Percentiles rank a stretch among this genome's conserved stretches.
Evolutionary conservation across 371 early-diverging fungal species (phyloP).

Genomic region (Apophysomyces sp.): DNA sequence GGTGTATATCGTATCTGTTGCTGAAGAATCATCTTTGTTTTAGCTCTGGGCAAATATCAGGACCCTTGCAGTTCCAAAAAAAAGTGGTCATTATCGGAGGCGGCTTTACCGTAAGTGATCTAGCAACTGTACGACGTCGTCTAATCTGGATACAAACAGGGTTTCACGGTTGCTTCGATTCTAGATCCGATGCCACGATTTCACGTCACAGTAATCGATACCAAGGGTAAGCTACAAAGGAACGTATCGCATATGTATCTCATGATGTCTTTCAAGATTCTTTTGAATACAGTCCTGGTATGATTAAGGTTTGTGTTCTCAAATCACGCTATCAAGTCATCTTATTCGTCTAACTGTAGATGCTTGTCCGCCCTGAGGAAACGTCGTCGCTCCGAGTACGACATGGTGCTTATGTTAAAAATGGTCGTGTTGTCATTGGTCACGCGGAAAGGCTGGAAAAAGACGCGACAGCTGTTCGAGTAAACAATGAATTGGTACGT

Average conservation of each 20-base stretch:
- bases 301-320: conserved; percentile 20
- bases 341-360: conserved; percentile 2
- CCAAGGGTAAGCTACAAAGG: conserved; percentile 13
- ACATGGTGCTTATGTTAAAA: conserved; percentile 37
- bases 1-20: background rate
- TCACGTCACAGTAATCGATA: conserved; percentile 23
- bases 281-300: conserved; percentile 39
- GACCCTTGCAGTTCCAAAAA: conserved; percentile 7
- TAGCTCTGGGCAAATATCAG: background rate
- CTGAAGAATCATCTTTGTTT: background rate
- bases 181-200: conserved; percentile 29
- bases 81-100: conserved; percentile 22
- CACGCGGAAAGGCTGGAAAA: conserved; percentile 25
- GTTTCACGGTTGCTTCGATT: conserved; percentile 26
- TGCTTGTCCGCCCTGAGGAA: conserved; percentile 33
- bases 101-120: conserved; percentile 20
- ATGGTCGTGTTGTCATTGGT: conserved; percentile 37
- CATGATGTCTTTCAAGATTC: conserved; percentile 21
- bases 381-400: conserved; percentile 32
- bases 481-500: conserved; percentile 31
- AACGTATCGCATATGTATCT: background rate
- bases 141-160: conserved; percentile 25
- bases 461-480: conserved; percentile 21
- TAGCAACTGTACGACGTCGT: conserved; percentile 18
- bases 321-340: background rate